Percentiles rank a stretch among this genome's conserved stretches.
Conservation (phyloP, 2,329 filamentous ascomycete genomes). For the Shiraia sp. region DNA sequence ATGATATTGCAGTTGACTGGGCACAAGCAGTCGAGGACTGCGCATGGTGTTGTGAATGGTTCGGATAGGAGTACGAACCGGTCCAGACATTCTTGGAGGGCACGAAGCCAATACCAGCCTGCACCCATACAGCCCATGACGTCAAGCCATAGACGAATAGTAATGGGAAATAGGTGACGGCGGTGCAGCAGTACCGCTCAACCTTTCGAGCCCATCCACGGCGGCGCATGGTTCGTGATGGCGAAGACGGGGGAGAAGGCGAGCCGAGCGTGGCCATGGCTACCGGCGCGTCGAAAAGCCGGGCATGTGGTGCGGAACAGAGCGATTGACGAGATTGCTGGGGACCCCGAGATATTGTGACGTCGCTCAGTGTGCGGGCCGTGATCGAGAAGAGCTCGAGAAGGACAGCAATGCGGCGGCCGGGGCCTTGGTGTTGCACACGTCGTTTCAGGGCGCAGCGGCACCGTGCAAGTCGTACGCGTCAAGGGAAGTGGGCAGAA, state of each 20-base stretch:
- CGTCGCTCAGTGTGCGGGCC: constrained; percentile 5
- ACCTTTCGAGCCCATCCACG: constrained; percentile 66
- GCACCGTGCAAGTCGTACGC: constrained; percentile 19
- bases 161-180: constrained; percentile 82
- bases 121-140: constrained; percentile 92
- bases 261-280: constrained; percentile 46
- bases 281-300: constrained; percentile 18
- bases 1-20: too few relatives aligned
- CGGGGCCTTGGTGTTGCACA: constrained; percentile 18
- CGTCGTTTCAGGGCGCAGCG: constrained; percentile 31
- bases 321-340: constrained; percentile 9
- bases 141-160: constrained; percentile 85
- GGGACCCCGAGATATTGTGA: constrained; percentile 11
- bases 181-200: constrained; percentile 82
- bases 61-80: constrained; percentile 25
- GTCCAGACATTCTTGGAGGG: constrained; percentile 42
- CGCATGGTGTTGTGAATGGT: not conserved
- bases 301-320: constrained; percentile 29
- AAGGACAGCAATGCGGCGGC: constrained; percentile 12
- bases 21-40: not conserved
- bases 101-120: constrained; percentile 68
- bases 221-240: constrained; percentile 44
- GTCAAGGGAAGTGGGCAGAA: not conserved
- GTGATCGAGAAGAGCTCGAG: constrained; percentile 4
- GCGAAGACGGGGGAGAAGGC: constrained; percentile 45